phyloP scores from a whole-genome alignment of 2,329 filamentous ascomycete species.

The Albifimbria verrucaria region DNA sequence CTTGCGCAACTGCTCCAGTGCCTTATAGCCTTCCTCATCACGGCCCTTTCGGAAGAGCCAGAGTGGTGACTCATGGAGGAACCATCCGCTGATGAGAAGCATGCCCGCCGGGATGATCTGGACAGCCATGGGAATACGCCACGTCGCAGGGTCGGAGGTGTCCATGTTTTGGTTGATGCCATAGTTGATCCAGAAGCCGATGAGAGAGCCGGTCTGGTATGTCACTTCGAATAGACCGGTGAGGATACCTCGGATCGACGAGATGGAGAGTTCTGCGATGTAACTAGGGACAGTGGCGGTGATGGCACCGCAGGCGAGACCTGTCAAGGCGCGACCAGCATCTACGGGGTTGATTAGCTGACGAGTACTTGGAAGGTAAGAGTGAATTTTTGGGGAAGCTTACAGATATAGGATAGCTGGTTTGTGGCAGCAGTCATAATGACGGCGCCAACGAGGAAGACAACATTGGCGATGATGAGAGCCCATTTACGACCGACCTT shows the following conservation, averaged over 20 bases:
- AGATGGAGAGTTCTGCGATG: conserved; percentile 59
- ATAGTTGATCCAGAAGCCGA: conserved; percentile 52
- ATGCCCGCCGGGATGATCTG: conserved; percentile 42
- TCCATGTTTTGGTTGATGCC: conserved; percentile 39
- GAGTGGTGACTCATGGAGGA: conserved; percentile 40
- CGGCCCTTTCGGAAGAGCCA: conserved; percentile 32
- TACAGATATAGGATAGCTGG: conserved; percentile 41
- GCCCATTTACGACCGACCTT: conserved; percentile 47
- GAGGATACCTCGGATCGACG: conserved; percentile 55
- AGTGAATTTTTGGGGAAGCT: background rate
- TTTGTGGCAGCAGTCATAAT: conserved; percentile 38
- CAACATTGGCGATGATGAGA: conserved; percentile 39
- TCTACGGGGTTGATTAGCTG: conserved; percentile 32
- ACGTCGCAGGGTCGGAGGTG: conserved; percentile 28
- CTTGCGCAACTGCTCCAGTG: conserved; percentile 37
- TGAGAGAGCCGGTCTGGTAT: conserved; percentile 48
- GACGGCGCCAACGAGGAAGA: conserved; percentile 42
- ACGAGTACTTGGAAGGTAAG: background rate
- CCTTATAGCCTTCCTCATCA: conserved; percentile 27
- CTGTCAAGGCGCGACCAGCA: conserved; percentile 54
- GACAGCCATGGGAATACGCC: conserved; percentile 46
- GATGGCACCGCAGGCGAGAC: conserved; percentile 54
- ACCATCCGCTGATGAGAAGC: conserved; percentile 41
- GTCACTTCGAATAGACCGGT: conserved; percentile 51
- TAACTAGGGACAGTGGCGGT: conserved; percentile 61